Conservation (phyloP, 345 rosid species). For the Populus alba region DNA sequence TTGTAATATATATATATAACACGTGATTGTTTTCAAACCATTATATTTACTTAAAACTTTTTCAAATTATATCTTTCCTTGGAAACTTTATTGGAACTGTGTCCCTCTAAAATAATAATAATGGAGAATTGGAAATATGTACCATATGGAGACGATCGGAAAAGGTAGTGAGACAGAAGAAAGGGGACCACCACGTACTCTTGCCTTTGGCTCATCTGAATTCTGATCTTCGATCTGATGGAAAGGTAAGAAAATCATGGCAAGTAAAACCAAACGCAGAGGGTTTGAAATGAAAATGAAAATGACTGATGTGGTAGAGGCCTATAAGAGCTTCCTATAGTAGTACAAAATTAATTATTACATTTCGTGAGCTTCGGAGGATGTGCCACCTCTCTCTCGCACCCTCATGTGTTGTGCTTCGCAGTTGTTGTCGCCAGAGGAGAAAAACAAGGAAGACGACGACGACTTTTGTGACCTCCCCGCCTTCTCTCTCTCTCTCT, state of each 20-base stretch:
- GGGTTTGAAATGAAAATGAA: conserved; percentile 14
- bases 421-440: neutral
- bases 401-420: conserved; percentile 38
- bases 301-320: conserved; percentile 32
- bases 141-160: no score
- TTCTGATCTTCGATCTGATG: neutral
- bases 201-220: neutral
- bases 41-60: no score
- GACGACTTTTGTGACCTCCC: neutral
- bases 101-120: no score
- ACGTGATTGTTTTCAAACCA: no score
- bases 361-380: neutral
- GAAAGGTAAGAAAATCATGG: neutral
- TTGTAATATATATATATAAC: no score
- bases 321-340: no score
- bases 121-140: neutral
- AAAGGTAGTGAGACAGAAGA: neutral
- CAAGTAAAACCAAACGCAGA: neutral
- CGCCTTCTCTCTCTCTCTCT: no score
- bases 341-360: neutral
- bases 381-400: conserved; percentile 15
- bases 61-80: no score
- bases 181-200: neutral
- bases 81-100: no score
- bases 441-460: neutral